A percentile compares a stretch with the other conserved stretches of the same genome.
Conservation (phyloP, 768 basidiomycete genomes). For the Rubroboletus satanas region DNA sequence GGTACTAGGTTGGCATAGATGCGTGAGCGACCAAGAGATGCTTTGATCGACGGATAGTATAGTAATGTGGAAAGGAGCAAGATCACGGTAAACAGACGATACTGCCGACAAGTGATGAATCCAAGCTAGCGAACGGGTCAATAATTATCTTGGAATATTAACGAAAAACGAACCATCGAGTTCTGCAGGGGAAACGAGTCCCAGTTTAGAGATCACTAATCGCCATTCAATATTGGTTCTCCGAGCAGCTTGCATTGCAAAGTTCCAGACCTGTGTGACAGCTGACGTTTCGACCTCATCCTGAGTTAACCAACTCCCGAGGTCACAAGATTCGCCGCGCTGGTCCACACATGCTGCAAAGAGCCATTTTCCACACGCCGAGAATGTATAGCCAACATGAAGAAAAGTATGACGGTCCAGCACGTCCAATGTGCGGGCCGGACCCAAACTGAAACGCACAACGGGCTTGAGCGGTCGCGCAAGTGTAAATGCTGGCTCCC, state of each 20-base stretch:
- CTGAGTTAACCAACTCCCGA: slow-evolving; percentile 64
- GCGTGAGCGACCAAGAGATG: slow-evolving; percentile 57
- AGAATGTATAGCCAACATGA: slow-evolving; percentile 72
- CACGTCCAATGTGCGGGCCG: slow-evolving; percentile 44
- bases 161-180: slow-evolving; percentile 52
- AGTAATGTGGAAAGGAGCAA: slow-evolving; percentile 56
- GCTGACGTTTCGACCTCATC: slow-evolving; percentile 44
- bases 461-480: slow-evolving; percentile 40
- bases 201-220: slow-evolving; percentile 67
- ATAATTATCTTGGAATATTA: not conserved
- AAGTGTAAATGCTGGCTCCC: slow-evolving; percentile 63
- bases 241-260: slow-evolving; percentile 57
- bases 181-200: slow-evolving; percentile 55
- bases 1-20: slow-evolving; percentile 21
- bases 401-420: slow-evolving; percentile 58
- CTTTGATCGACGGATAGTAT: slow-evolving; percentile 58
- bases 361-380: slow-evolving; percentile 71
- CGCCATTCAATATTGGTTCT: slow-evolving; percentile 78
- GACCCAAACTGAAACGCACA: slow-evolving; percentile 40
- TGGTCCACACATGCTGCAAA: slow-evolving; percentile 73
- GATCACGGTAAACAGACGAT: slow-evolving; percentile 35
- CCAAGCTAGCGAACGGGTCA: slow-evolving; percentile 54
- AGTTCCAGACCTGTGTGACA: slow-evolving; percentile 65
- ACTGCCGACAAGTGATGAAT: slow-evolving; percentile 44
- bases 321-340: slow-evolving; percentile 69